phyloP scores from a whole-genome alignment of 768 basidiomycete genomes.

The Suillus sp. region DNA sequence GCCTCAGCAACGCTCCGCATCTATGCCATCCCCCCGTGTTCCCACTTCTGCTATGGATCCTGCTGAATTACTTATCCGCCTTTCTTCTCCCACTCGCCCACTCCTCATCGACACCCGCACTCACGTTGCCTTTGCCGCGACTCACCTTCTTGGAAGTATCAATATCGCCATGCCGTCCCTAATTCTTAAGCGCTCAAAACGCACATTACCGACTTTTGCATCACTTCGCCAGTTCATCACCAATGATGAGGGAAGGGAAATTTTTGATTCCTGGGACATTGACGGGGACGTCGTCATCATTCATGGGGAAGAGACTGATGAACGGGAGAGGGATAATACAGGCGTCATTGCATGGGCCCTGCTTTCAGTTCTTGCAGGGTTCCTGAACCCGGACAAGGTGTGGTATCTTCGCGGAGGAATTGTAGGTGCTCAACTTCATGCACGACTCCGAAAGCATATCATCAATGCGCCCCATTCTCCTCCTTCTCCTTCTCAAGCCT shows the following conservation, averaged over 20 bases:
- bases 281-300: slow-evolving; percentile 71
- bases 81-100: slow-evolving; percentile 53
- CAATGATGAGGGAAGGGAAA: slow-evolving; percentile 67
- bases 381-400: slow-evolving; percentile 56
- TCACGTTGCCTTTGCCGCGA: slow-evolving; percentile 60
- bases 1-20: background rate
- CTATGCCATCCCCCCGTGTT: slow-evolving; percentile 27
- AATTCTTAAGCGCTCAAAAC: slow-evolving; percentile 83
- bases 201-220: slow-evolving; percentile 55
- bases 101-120: slow-evolving; percentile 85
- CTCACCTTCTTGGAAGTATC: slow-evolving; percentile 68
- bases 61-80: slow-evolving; percentile 47
- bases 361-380: slow-evolving; percentile 59
- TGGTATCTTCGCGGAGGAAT: slow-evolving; percentile 78
- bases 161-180: slow-evolving; percentile 90
- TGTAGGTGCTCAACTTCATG: slow-evolving; percentile 58
- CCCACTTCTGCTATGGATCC: slow-evolving; percentile 45
- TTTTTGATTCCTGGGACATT: slow-evolving; percentile 58
- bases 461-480: slow-evolving; percentile 23
- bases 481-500: slow-evolving; percentile 13
- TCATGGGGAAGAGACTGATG: slow-evolving; percentile 79
- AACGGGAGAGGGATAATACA: slow-evolving; percentile 56
- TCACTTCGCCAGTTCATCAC: slow-evolving; percentile 81
- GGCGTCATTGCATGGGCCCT: slow-evolving; percentile 70
- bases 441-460: slow-evolving; percentile 55